These are phyloP conservation scores for Saccharomycopsis phalli DNA, from an alignment of 1,139 yeast genomes.

Conservation along the genomic window DNA sequence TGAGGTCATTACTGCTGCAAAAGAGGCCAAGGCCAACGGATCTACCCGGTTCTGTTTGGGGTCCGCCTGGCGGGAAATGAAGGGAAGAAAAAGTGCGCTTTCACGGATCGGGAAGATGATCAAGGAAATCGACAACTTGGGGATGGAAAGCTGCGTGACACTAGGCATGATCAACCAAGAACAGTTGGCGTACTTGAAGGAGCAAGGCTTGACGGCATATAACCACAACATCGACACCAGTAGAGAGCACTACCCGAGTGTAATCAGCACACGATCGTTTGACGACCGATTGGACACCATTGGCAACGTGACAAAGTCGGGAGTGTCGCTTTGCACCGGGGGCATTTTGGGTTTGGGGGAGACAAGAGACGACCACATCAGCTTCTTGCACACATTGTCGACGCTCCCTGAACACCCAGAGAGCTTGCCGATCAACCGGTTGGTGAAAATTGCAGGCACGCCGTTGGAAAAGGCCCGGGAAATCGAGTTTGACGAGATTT, in stretches of 20 bases:
- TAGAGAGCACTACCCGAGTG: slow-evolving; percentile 64
- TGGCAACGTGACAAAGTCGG: slow-evolving; percentile 53
- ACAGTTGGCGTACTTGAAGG: slow-evolving; percentile 50
- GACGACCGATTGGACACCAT: slow-evolving; percentile 66
- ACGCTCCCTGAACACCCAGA: slow-evolving; percentile 68
- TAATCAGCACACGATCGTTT: slow-evolving; percentile 59
- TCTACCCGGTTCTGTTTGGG: slow-evolving; percentile 80
- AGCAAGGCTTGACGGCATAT: slow-evolving; percentile 74
- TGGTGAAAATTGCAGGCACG: slow-evolving; percentile 75
- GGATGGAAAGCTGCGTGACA: slow-evolving; percentile 74
- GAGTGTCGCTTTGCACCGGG: slow-evolving; percentile 68
- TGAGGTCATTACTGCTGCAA: slow-evolving; percentile 54
- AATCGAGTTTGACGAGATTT: slow-evolving; percentile 49
- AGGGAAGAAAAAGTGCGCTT: slow-evolving; percentile 62
- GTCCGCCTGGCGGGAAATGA: slow-evolving; percentile 85
- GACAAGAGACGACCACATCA: slow-evolving; percentile 59
- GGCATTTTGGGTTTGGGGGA: slow-evolving; percentile 78
- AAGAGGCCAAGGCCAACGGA: slow-evolving; percentile 58
- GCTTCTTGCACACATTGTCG: slow-evolving; percentile 58
- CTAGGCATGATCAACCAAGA: slow-evolving; percentile 64
- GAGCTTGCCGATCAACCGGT: slow-evolving; percentile 69
- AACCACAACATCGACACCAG: slow-evolving; percentile 79
- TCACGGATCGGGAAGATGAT: slow-evolving; percentile 61
- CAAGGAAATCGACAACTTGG: slow-evolving; percentile 50
- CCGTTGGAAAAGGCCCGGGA: slow-evolving; percentile 54